Evolutionary conservation across 768 basidiomycete genomes (phyloP).

Genomic region (Rhodotorula diobovata): DNA sequence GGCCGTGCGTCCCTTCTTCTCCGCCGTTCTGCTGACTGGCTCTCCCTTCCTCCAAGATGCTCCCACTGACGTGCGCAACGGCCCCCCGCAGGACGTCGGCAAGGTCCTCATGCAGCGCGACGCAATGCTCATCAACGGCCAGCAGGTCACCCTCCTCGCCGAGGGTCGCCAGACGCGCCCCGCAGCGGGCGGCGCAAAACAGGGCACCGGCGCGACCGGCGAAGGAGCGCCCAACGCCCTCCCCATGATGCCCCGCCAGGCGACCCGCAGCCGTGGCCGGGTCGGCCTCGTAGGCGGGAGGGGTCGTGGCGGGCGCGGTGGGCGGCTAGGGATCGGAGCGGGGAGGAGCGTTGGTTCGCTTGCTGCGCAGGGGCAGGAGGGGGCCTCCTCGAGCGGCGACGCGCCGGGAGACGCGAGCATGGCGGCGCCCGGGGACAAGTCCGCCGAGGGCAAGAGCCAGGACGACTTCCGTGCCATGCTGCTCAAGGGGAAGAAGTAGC

Average conservation of each 20-base stretch:
- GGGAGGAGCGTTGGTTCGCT: not conserved
- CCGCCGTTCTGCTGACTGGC: too few species aligned
- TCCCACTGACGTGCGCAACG: not conserved
- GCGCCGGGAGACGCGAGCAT: not conserved
- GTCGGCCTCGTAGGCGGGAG: slow-evolving; percentile 24
- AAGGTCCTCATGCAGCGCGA: slow-evolving; percentile 67
- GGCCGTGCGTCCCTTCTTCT: slow-evolving; percentile 47
- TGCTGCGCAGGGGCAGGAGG: not conserved
- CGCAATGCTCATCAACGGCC: slow-evolving; percentile 66
- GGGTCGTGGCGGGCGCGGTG: slow-evolving; percentile 11
- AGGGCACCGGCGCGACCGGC: too few species aligned
- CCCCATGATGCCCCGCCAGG: slow-evolving; percentile 23
- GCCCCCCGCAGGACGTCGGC: slow-evolving; percentile 65
- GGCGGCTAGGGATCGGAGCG: not conserved
- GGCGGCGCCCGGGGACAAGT: slow-evolving; percentile 2
- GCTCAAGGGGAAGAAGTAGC: slow-evolving; percentile 17
- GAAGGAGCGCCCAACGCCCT: not conserved
- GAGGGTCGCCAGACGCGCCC: slow-evolving; percentile 45
- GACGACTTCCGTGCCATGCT: slow-evolving; percentile 85
- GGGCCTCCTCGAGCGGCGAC: not conserved
- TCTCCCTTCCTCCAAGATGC: not conserved
- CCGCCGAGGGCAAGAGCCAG: slow-evolving; percentile 53
- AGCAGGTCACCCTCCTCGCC: slow-evolving; percentile 59
- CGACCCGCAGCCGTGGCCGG: slow-evolving; percentile 17
- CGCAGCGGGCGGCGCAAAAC: slow-evolving; percentile 1